Evolutionary conservation across 495 filamentous ascomycete genomes (phyloP).

Genomic region (Penicillium steckii): DNA sequence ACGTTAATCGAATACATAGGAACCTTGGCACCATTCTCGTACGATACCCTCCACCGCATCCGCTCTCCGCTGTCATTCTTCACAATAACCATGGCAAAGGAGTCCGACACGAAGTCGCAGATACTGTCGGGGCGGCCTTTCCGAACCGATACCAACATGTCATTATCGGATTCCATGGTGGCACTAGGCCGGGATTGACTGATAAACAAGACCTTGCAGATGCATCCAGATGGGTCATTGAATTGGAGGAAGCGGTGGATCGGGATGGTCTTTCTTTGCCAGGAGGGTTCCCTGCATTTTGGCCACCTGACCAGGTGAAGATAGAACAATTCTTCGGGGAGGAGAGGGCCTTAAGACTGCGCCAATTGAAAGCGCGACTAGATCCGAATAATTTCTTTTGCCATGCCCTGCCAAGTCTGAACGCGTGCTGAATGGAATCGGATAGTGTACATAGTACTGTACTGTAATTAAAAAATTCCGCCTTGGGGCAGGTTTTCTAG

Average conservation of each 20-base stretch:
- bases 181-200: neutral
- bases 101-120: slow-evolving; percentile 3
- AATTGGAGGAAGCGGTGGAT: slow-evolving; percentile 5
- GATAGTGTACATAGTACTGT: neutral
- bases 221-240: slow-evolving; percentile 7
- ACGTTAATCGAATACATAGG: slow-evolving; percentile 5
- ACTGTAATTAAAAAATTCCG: neutral
- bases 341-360: slow-evolving; percentile 1
- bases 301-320: slow-evolving; percentile 6
- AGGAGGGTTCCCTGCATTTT: slow-evolving; percentile 9
- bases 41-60: slow-evolving; percentile 9
- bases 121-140: slow-evolving; percentile 9
- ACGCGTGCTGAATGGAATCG: slow-evolving; percentile 1
- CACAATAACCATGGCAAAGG: slow-evolving; percentile 17
- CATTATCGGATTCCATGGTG: slow-evolving; percentile 10
- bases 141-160: slow-evolving; percentile 9
- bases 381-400: slow-evolving; percentile 10
- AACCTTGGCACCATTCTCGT: slow-evolving; percentile 8
- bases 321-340: slow-evolving; percentile 3
- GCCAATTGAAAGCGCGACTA: slow-evolving; percentile 3
- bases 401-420: slow-evolving; percentile 9
- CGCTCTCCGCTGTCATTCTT: slow-evolving; percentile 13
- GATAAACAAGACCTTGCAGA: slow-evolving; percentile 3
- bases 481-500: neutral
- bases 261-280: slow-evolving; percentile 1